Evolutionary conservation across 2,329 filamentous ascomycete genomes (phyloP), one percentile per base, ranked within the genome.

Genomic region (Fusarium nurragi): DNA sequence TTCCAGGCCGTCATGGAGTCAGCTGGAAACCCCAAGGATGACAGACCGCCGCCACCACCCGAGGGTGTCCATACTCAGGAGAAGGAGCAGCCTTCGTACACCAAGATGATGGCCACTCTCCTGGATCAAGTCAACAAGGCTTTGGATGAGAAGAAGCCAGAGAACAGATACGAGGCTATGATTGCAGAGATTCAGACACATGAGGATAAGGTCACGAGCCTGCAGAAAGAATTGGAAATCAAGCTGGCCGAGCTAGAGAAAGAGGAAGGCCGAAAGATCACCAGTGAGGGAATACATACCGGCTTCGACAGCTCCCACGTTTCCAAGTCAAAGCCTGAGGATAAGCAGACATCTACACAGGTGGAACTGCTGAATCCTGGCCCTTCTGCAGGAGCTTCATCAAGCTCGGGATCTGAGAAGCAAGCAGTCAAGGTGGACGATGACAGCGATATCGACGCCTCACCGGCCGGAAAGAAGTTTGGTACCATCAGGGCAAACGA

Each of bases 51-150:
- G 10, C 83, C 86, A 46, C 83, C 91, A 22, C 94, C 94, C 3
- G 89, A 89, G 67, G 93, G 92, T 43, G 90, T 97, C 25, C 90
- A 96, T 74, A 84, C 85, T 38, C 84, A 92, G 52, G 88, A 90
- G 69, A 86, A 90, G 75, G 88, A 84, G 73, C 87, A 92, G 70
- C 92, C 92, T 1, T 90, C 89, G 14, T 99, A 97, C 75, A 95
- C 93, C 36, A 93, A 96, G 82, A 99, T 99, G 95, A 94, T 99
- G 90, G 92, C 92, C n/a, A 88, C 90, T n/a, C 79, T 99, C 71
- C 86, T 98, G 19, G 95, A 99, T 73, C 91, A 97, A 77, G 93
- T 98, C 38, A 97, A 97, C 72, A 84, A 87, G 78, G 88, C 92
- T 47, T 83, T 97, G 32, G 91, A 94, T 54, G 91, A 93, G 74